Evolutionary conservation across 2,329 filamentous ascomycete species (phyloP).

Genomic region (Monilinia laxa): DNA sequence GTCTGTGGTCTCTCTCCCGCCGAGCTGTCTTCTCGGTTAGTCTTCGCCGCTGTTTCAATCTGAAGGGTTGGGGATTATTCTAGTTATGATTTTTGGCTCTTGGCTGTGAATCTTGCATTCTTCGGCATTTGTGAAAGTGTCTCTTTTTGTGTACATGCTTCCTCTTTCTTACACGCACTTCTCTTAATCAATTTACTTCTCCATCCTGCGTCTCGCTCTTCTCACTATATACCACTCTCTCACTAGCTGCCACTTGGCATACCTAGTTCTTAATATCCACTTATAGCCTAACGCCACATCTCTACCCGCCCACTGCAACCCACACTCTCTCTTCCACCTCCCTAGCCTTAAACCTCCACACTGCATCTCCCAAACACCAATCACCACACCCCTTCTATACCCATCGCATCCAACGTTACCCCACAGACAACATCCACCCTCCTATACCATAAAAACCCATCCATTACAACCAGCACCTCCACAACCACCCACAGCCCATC

Average conservation of each 20-base stretch:
- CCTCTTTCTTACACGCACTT: neutral
- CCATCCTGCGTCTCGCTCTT: neutral
- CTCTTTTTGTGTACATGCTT: neutral
- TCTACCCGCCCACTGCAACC: neutral
- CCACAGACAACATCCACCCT: neutral
- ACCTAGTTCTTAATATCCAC: neutral
- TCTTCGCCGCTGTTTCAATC: neutral
- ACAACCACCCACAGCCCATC: neutral
- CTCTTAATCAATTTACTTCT: neutral
- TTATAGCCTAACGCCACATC: neutral
- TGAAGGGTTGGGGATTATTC: neutral
- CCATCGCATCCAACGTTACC: neutral
- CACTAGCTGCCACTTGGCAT: neutral
- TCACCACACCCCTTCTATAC: neutral
- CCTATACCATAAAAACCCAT: neutral
- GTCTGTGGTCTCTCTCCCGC: neutral
- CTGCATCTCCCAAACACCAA: neutral
- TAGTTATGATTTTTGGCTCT: neutral
- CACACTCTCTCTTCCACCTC: neutral
- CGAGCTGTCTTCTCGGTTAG: too few species aligned
- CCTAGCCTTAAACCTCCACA: neutral
- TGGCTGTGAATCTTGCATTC: too few species aligned
- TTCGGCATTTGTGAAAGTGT: neutral
- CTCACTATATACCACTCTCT: neutral
- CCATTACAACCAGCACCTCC: neutral